These are phyloP conservation scores for Clausena lansium DNA, from an alignment of 345 rosid genomes.

Conservation along the genomic window DNA sequence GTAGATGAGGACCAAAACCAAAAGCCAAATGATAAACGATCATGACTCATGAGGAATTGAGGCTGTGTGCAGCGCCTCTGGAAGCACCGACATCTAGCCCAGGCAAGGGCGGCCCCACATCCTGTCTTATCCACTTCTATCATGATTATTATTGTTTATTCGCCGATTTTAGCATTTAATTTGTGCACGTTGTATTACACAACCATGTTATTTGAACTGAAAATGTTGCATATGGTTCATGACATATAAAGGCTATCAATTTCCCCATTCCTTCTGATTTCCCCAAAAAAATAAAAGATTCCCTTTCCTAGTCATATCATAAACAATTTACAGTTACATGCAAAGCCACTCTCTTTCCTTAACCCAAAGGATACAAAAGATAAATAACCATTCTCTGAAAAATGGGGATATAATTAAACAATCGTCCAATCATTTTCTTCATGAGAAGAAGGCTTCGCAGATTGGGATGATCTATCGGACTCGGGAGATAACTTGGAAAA, in stretches of 20 bases:
- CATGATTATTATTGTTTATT: too few species aligned
- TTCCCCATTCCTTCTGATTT: not conserved
- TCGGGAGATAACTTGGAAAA: not conserved
- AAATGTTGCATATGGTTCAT: not conserved
- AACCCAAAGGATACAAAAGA: not conserved
- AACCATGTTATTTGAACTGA: too few species aligned
- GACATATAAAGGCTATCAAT: not conserved
- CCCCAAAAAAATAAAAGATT: not conserved
- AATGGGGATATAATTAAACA: constrained; percentile 28
- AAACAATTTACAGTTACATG: constrained; percentile 37
- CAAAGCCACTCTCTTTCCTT: constrained; percentile 11
- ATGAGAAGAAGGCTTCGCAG: constrained; percentile 19
- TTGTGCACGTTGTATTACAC: not conserved
- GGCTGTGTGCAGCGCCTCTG: not conserved
- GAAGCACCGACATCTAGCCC: not conserved
- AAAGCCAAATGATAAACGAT: not conserved
- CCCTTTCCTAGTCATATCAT: not conserved
- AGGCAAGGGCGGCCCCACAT: not conserved
- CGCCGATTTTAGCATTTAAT: not conserved
- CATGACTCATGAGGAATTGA: not conserved
- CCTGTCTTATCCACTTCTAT: too few species aligned
- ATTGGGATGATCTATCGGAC: constrained; percentile 11
- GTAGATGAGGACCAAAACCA: constrained; percentile 14
- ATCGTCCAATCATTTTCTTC: constrained; percentile 66
- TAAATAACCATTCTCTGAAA: not conserved